Percentiles rank a stretch among this genome's conserved stretches.
phyloP scores from a whole-genome alignment of 1,284 basidiomycete species.

The Trichosporon inkin region DNA sequence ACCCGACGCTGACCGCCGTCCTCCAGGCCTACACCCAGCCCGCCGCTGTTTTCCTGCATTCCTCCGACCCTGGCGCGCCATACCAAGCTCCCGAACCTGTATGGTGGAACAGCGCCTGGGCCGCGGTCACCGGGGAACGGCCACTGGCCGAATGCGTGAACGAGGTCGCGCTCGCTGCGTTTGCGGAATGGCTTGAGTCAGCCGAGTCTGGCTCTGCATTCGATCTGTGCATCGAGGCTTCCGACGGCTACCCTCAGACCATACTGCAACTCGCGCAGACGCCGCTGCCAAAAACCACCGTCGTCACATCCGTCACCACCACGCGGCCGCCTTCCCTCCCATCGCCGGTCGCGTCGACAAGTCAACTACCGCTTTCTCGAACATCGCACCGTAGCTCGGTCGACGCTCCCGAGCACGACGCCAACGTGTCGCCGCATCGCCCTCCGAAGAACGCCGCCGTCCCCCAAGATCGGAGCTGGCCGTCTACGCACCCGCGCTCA shows the following conservation, averaged over 20 bases:
- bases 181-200: neutral
- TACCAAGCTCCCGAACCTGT: constrained; percentile 2
- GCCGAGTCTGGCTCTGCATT: neutral
- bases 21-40: neutral
- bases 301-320: neutral
- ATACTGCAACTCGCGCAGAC: neutral
- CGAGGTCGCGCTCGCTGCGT: neutral
- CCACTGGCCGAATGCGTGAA: constrained; percentile 1
- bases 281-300: neutral
- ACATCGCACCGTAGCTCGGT: neutral
- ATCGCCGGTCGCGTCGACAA: neutral
- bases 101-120: constrained; percentile 1
- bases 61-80: neutral
- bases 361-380: neutral
- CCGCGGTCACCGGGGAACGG: neutral
- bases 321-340: neutral
- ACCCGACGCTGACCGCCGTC: too few species aligned
- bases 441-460: too few species aligned
- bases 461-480: too few species aligned
- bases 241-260: neutral
- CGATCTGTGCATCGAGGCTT: neutral
- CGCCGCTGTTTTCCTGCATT: neutral
- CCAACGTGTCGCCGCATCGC: too few species aligned
- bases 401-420: neutral
- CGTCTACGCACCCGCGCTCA: too few species aligned